Evolutionary conservation across 1,284 basidiomycete species (phyloP), one percentile per base, ranked within the genome.

Genomic region (Ceratobasidium sp.): DNA sequence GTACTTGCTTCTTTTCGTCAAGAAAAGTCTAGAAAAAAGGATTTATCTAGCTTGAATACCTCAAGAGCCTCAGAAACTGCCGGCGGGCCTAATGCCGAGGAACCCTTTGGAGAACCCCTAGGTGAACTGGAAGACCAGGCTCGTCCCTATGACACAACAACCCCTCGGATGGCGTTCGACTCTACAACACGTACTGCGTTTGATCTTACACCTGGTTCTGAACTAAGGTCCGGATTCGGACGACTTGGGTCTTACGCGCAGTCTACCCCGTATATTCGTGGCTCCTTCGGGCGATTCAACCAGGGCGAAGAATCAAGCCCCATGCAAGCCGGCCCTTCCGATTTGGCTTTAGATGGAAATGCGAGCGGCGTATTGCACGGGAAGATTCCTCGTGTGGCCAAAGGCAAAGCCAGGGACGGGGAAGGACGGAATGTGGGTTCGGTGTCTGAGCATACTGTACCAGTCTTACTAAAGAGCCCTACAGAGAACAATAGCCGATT

Each of bases 261-360:
- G 34, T 67, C 64, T 4, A 67, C 64, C 1, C 64, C 64, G 8
- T 55, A 52, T 43, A 36, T 67, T n/a, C 64, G 64, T 53, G 64
- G 64, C 34, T 34, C 50, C 23, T 67, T 67, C 34, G 48, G 36
- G 48, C 12, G 26, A 8, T 34, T 55, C 6, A 55, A 41, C 39
- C 48, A 23, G 21, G 59, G 39, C n/a, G 36, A 41, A 30, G 57
- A 53, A 4, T 53, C 50, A 4, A 53, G 50, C 12, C 50, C 28
- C 5, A 4, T 53, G 12, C 28, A 14, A 14, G 3, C 50, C 16
- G 50, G 50, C 16, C 50, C 50, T 32, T 53, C 28, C 14, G 50
- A 53, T 5, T 28, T 50, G 48, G 48, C 23, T n/a, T 32, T 53
- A n/a, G 57, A 39, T 18, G 32, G 23, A 41, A 32, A 61, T 21